Percentiles rank a stretch among this genome's conserved stretches.
phyloP scores from a whole-genome alignment of 371 early-diverging fungal genomes.

The Capillidium rhysosporum region DNA sequence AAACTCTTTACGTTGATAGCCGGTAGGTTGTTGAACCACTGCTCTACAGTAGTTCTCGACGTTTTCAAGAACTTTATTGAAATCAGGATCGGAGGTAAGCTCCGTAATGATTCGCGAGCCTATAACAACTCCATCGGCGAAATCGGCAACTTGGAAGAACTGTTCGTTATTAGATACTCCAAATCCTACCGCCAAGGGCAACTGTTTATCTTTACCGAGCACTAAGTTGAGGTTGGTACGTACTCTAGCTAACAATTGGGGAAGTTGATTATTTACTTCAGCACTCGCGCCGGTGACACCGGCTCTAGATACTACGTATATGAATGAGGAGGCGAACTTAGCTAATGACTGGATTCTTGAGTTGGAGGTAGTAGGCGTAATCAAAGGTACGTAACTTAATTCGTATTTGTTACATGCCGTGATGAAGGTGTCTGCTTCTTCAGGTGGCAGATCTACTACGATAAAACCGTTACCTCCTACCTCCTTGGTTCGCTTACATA shows the following conservation, averaged over 20 bases:
- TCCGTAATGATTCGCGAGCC: constrained; percentile 61
- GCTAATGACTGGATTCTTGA: constrained; percentile 58
- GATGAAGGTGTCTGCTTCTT: constrained; percentile 77
- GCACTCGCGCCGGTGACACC: constrained; percentile 77
- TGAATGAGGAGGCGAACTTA: constrained; percentile 68
- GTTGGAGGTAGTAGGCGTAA: constrained; percentile 83
- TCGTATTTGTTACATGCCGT: constrained; percentile 40
- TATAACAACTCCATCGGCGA: constrained; percentile 88
- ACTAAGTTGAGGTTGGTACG: constrained; percentile 12
- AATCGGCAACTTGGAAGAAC: constrained; percentile 58
- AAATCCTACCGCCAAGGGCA: constrained; percentile 91
- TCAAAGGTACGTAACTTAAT: constrained; percentile 79
- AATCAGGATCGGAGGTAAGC: background rate
- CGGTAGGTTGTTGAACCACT: too few species aligned
- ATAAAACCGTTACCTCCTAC: constrained; percentile 91
- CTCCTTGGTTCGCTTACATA: constrained; percentile 60
- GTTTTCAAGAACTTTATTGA: too few species aligned
- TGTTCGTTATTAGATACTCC: constrained; percentile 82
- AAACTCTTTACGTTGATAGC: background rate
- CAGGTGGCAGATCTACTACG: constrained; percentile 91
- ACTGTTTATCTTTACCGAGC: constrained; percentile 28
- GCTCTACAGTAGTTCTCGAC: too few species aligned
- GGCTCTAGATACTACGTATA: constrained; percentile 83
- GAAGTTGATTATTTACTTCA: constrained; percentile 44
- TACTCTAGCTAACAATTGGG: constrained; percentile 49